Percentiles rank a stretch among this genome's conserved stretches.
Evolutionary conservation across 495 filamentous ascomycete species (phyloP).

Genomic region (Arthonia radiata): DNA sequence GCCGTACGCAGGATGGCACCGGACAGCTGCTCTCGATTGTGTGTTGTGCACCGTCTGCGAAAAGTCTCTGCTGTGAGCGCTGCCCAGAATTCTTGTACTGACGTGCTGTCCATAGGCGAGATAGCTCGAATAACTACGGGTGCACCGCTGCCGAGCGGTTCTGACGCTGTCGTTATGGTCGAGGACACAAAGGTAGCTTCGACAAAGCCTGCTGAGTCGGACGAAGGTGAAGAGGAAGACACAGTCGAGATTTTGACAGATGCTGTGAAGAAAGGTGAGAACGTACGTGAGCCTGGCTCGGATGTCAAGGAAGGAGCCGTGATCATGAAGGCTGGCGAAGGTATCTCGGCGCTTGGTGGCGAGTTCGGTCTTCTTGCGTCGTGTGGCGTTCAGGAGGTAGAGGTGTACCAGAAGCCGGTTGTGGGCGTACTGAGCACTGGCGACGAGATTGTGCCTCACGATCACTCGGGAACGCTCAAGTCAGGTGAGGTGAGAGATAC

Average conservation of each 20-base stretch:
- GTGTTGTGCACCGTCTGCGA: too few relatives aligned
- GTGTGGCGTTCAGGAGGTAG: conserved; percentile 50
- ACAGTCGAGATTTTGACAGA: conserved; percentile 63
- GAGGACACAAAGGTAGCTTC: conserved; percentile 71
- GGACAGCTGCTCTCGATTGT: too few relatives aligned
- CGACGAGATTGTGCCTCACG: conserved; percentile 71
- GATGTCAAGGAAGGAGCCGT: conserved; percentile 44
- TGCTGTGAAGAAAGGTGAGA: conserved; percentile 53
- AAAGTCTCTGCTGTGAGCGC: too few relatives aligned
- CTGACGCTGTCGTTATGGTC: conserved; percentile 89
- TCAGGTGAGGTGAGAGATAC: conserved; percentile 80
- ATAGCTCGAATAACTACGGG: conserved; percentile 85
- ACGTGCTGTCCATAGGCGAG: conserved; percentile 40
- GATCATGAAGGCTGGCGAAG: conserved; percentile 50
- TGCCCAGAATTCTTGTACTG: too few relatives aligned
- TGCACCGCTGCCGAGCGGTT: conserved; percentile 67
- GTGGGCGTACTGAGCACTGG: conserved; percentile 84
- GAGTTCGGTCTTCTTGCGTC: conserved; percentile 77
- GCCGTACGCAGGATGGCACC: too few relatives aligned
- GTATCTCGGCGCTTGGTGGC: conserved; percentile 62
- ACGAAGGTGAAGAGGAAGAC: conserved; percentile 63
- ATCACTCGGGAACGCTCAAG: conserved; percentile 32
- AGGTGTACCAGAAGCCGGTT: conserved; percentile 48
- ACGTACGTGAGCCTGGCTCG: conserved; percentile 75
- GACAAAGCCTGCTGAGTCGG: conserved; percentile 40